phyloP scores from a whole-genome alignment of 192 early-diverging fungal species.

The Podila epicladia region DNA sequence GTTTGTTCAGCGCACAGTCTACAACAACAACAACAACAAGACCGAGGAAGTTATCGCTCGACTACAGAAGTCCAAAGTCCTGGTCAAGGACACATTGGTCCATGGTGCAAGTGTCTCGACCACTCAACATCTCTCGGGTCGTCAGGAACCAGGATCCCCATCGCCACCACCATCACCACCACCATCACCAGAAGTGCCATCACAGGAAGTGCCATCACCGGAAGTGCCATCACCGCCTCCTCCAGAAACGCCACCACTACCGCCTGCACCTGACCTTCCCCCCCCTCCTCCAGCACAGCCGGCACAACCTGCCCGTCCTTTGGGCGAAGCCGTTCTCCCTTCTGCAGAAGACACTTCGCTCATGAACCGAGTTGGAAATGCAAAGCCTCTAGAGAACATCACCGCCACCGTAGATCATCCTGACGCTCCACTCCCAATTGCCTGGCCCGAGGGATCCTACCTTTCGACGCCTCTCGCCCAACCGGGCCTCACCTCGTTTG shows the following conservation, averaged over 20 bases:
- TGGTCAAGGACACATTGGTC: not conserved
- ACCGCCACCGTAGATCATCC: not conserved
- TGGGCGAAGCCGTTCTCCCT: conserved; percentile 10
- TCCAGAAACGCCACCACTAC: not conserved
- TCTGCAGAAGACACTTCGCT: conserved; percentile 13
- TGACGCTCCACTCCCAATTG: not conserved
- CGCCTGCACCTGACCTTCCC: not conserved
- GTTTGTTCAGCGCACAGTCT: not conserved
- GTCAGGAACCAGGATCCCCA: not conserved
- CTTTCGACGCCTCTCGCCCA: not conserved
- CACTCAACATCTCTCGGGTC: not conserved
- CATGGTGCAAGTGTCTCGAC: not conserved
- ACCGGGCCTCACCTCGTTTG: conserved; percentile 32
- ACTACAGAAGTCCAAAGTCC: not conserved
- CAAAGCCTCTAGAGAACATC: not conserved
- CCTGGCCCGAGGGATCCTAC: conserved; percentile 13
- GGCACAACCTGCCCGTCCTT: not conserved
- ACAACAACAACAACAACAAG: conserved; percentile 11
- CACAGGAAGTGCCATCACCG: not conserved
- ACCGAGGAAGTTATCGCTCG: not conserved
- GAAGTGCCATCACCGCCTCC: not conserved
- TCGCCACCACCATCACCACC: not conserved
- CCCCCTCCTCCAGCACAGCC: not conserved
- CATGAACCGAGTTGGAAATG: conserved; percentile 12
- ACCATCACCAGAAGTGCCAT: not conserved